These are phyloP conservation scores for Tolypocladium amazonense DNA, from an alignment of 2,329 filamentous ascomycete species.

Conservation along the genomic window DNA sequence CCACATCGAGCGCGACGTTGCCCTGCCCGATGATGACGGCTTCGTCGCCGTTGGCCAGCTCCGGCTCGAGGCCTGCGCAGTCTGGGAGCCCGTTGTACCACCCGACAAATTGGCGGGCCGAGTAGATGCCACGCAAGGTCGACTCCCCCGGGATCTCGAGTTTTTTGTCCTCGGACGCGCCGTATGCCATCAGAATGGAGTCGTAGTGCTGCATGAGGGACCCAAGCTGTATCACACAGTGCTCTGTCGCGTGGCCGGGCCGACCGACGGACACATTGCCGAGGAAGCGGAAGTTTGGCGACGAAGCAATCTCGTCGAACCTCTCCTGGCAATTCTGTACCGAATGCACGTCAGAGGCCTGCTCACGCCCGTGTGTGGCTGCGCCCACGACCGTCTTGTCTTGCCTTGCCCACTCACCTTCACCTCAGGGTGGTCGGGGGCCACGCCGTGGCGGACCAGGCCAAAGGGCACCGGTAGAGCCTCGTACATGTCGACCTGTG, in stretches of 20 bases:
- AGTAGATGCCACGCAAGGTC: constrained; percentile 62
- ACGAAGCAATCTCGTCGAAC: constrained; percentile 78
- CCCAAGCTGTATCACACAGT: constrained; percentile 51
- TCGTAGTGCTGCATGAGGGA: constrained; percentile 76
- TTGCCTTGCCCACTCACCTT: constrained; percentile 52
- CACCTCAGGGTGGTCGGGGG: constrained; percentile 96
- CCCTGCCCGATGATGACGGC: constrained; percentile 89
- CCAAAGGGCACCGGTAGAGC: constrained; percentile 86
- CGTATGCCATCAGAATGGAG: constrained; percentile 85
- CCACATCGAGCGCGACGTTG: constrained; percentile 91
- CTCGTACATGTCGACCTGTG: constrained; percentile 91
- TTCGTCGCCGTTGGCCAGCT: constrained; percentile 65
- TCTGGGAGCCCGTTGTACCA: constrained; percentile 98
- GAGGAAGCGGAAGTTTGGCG: constrained; percentile 76
- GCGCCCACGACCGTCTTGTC: not conserved
- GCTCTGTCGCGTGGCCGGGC: constrained; percentile 23
- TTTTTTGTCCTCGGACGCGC: constrained; percentile 71
- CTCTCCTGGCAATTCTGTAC: constrained; percentile 84
- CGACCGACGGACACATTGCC: constrained; percentile 78
- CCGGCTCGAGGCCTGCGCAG: constrained; percentile 59
- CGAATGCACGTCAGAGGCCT: not conserved
- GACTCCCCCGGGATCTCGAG: constrained; percentile 75
- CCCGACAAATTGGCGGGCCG: constrained; percentile 85
- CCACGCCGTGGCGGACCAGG: constrained; percentile 85
- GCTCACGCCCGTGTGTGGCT: constrained; percentile 3